Base-by-base conservation (phyloP, 352 stramenopile species). In the Globisporangium parvum region DNA sequence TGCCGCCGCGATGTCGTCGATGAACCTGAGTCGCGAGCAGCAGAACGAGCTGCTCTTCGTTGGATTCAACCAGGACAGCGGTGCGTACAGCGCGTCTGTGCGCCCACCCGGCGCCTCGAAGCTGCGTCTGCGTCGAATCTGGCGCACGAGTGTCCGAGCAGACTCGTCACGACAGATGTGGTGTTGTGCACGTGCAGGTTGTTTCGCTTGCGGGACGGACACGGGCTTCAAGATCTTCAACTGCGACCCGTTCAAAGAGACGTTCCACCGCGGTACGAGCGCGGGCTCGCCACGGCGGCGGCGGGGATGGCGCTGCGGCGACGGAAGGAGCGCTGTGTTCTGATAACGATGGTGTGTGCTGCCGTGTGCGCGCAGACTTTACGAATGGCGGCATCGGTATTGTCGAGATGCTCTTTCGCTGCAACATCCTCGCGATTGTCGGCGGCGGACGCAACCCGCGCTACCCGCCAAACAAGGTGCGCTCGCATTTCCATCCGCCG, bases 331-430 rank as follows among this genome's bases (percentile, higher is more conserved):
- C 14, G 14, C 5, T 20, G 17, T 0, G 20, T 28, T 50, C 20
- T 48, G 50, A 56, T 48, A 48, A 50, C 37, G 26, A 31, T 53
- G 41, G 37, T 37, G 26, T 53, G n/a, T 2, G 3, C 31, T 53
- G 41, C 26, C 26, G 26, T 53, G n/a, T 2, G 3, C 31, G 15
- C 18, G 18, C 45, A 95, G 87, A 96, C 62, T 98, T 98, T 59
- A 83, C 85, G 45, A 95, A 91, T 82, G 93, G 91, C 47, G 96
- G 97, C 31, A 98, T 99, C 56, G 96, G 96, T 15, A 96, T 96
- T 57, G 96, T 99, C 6, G 96, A 99, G 80, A 99, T 99, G 97
- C 87, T 99, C 2, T 99, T 99, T 71, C 90, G 97, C 21, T 99
- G 95, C 73, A 99, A 99, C 70, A 94, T 99, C 26, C 83, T 99